phyloP scores from a whole-genome alignment of 805 yeast species.

The Candida schatavii region DNA sequence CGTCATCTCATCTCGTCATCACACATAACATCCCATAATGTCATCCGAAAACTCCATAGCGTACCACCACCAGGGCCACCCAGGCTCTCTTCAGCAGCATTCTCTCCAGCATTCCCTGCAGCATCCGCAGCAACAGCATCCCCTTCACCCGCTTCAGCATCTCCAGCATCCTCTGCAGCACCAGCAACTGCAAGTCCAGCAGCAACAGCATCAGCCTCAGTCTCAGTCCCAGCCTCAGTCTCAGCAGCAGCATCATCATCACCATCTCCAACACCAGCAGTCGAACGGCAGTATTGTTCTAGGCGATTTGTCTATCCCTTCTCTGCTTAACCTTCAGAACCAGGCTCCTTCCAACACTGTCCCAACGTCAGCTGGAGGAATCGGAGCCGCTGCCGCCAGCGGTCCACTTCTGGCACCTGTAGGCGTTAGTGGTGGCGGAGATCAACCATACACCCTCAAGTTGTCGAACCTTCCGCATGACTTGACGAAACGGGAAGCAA shows the following conservation, averaged over 20 bases:
- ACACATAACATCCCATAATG: not conserved
- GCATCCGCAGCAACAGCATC: not conserved
- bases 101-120: not conserved
- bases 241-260: conserved; percentile 4
- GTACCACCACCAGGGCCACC: conserved; percentile 1
- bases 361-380: not conserved
- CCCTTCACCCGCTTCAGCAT: not conserved
- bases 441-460: conserved; percentile 27
- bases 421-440: not conserved
- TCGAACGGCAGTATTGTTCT: not conserved
- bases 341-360: not conserved
- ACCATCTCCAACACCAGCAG: conserved; percentile 2
- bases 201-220: not conserved
- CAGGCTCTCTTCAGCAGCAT: not conserved
- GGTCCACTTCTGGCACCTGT: not conserved
- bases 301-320: not conserved
- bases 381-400: not conserved
- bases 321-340: not conserved
- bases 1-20: not conserved
- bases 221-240: not conserved
- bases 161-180: not conserved
- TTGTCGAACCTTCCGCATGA: conserved; percentile 62
- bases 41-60: conserved; percentile 5
- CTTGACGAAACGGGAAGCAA: conserved; percentile 63
- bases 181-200: conserved; percentile 3